Conservation (phyloP, 2,329 filamentous ascomycete species). For the Orbilia oligospora region DNA sequence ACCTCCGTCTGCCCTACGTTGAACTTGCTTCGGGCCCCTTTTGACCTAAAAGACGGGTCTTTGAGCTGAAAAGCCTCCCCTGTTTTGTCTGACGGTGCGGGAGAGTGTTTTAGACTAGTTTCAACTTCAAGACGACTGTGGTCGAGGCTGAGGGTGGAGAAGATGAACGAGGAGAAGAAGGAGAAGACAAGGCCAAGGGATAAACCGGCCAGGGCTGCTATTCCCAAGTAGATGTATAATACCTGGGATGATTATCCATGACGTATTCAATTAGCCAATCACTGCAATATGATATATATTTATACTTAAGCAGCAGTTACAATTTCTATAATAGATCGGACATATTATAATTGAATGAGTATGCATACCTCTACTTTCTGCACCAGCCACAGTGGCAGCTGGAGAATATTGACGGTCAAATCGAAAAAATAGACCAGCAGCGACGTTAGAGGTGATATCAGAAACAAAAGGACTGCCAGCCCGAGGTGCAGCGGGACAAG, state of each 20-base stretch:
- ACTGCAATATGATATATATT: background rate
- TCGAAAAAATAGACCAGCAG: slow-evolving; percentile 31
- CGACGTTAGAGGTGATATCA: slow-evolving; percentile 52
- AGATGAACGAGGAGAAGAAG: slow-evolving; percentile 40
- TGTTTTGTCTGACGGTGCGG: slow-evolving; percentile 8
- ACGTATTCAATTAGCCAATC: background rate
- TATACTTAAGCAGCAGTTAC: no score
- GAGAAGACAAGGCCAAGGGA: slow-evolving; percentile 48
- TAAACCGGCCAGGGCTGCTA: slow-evolving; percentile 40
- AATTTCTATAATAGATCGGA: background rate
- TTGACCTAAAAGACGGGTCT: background rate
- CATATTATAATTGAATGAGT: background rate
- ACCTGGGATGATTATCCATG: slow-evolving; percentile 24
- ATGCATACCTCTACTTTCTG: slow-evolving; percentile 42
- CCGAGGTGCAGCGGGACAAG: slow-evolving; percentile 32
- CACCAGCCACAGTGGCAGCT: slow-evolving; percentile 40
- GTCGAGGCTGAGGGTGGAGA: slow-evolving; percentile 34
- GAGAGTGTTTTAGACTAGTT: slow-evolving; percentile 3
- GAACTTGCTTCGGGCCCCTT: background rate
- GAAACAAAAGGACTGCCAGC: slow-evolving; percentile 37
- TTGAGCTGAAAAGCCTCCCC: background rate
- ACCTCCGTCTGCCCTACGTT: background rate
- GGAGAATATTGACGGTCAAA: slow-evolving; percentile 26
- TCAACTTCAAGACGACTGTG: background rate
- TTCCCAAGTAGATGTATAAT: slow-evolving; percentile 56